A percentile compares a stretch with the other conserved stretches of the same genome.
Conservation (phyloP, 177 flowering plant genomes). For the Telopea speciosissima region DNA sequence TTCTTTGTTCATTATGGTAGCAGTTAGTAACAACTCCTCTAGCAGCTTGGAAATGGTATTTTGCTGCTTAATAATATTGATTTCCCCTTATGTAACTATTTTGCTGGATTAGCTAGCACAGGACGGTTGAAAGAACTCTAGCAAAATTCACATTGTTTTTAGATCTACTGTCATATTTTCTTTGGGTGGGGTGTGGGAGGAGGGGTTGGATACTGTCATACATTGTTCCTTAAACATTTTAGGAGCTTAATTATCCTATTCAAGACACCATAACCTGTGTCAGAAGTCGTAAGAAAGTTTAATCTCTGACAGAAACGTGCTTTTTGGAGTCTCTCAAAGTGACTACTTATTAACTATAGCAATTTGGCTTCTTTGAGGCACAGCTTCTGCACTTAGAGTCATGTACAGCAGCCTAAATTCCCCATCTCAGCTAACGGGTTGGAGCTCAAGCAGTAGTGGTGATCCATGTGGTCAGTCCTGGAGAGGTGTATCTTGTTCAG, state of each 20-base stretch:
- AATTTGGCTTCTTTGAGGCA: constrained; percentile 7
- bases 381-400: constrained; percentile 57
- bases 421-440: constrained; percentile 58
- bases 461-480: constrained; percentile 88
- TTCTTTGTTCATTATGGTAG: neutral
- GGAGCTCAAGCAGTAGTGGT: constrained; percentile 50
- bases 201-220: no score
- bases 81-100: neutral
- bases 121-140: neutral
- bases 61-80: no score
- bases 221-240: neutral
- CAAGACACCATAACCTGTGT: neutral
- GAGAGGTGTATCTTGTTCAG: constrained; percentile 74
- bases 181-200: no score
- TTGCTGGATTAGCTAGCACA: neutral
- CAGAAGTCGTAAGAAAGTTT: neutral
- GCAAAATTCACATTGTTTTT: neutral
- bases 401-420: constrained; percentile 56
- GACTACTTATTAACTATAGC: neutral
- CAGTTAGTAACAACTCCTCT: neutral
- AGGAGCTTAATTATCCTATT: neutral
- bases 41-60: neutral
- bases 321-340: neutral
- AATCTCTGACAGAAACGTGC: neutral
- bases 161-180: no score